Percentiles rank a stretch among this genome's conserved stretches.
phyloP scores from a whole-genome alignment of 2,329 filamentous ascomycete genomes.

The Dactylonectria macrodidyma region DNA sequence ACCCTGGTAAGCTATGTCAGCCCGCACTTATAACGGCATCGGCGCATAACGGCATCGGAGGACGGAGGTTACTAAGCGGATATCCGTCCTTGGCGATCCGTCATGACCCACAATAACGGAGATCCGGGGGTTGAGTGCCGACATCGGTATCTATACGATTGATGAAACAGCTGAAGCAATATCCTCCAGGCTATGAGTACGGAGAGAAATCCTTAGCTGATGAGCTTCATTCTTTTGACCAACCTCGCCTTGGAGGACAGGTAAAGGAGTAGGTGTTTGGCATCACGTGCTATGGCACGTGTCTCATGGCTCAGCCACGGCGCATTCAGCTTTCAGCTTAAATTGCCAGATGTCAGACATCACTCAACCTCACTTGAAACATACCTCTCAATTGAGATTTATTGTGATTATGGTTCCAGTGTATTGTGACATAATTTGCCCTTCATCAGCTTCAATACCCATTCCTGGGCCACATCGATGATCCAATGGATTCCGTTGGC shows the following conservation, averaged over 20 bases:
- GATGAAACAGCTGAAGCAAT: background rate
- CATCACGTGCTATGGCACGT: background rate
- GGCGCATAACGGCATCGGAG: slow-evolving; percentile 4
- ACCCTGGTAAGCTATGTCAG: background rate
- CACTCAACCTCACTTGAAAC: background rate
- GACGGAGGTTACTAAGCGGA: background rate
- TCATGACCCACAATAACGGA: background rate
- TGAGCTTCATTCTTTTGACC: background rate
- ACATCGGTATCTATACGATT: background rate
- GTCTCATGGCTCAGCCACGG: background rate
- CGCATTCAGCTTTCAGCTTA: slow-evolving; percentile 1
- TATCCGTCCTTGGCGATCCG: background rate
- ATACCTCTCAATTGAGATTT: background rate
- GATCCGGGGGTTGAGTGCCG: background rate
- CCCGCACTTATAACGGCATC: background rate
- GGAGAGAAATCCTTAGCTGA: fast-evolving
- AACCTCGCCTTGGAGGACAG: background rate
- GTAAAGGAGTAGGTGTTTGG: background rate
- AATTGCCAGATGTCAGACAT: too few relatives aligned
- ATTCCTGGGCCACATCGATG: background rate
- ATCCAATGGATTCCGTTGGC: slow-evolving; percentile 43
- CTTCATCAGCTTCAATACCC: background rate
- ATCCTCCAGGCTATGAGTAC: too few relatives aligned
- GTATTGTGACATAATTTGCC: background rate
- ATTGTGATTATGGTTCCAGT: background rate